A percentile compares a stretch with the other conserved stretches of the same genome.
Evolutionary conservation across 345 rosid genomes (phyloP).

Genomic region (Euphorbia pulcherrima): DNA sequence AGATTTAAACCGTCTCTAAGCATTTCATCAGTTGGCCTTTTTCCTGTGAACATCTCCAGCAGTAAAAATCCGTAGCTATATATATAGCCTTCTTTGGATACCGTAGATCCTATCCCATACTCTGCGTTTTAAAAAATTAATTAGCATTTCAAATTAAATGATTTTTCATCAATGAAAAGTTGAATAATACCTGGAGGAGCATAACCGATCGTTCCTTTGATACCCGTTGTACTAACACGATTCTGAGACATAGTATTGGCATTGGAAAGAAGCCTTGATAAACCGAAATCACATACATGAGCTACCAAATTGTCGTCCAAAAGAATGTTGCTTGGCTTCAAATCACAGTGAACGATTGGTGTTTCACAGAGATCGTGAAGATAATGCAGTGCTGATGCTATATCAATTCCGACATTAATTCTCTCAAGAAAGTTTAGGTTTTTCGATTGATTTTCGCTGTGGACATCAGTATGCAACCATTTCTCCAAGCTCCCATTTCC

Average conservation of each 20-base stretch:
- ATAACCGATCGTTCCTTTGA: slow-evolving; percentile 24
- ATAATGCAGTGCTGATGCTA: slow-evolving; percentile 19
- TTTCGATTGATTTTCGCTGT: neutral
- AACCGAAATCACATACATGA: slow-evolving; percentile 20
- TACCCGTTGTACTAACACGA: slow-evolving; percentile 5
- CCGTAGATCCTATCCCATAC: slow-evolving; percentile 6
- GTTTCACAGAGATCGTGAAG: slow-evolving; percentile 21
- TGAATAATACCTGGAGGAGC: slow-evolving; percentile 17
- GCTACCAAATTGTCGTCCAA: slow-evolving; percentile 16
- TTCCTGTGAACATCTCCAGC: slow-evolving; percentile 15
- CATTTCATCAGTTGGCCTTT: slow-evolving; percentile 2
- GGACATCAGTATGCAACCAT: slow-evolving; percentile 17
- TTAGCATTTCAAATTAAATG: neutral
- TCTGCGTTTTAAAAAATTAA: slow-evolving; percentile 6
- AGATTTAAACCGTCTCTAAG: neutral
- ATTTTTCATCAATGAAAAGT: neutral
- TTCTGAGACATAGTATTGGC: neutral
- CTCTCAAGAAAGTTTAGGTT: slow-evolving; percentile 9
- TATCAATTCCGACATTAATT: slow-evolving; percentile 15
- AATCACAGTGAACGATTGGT: slow-evolving; percentile 19
- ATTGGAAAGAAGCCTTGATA: slow-evolving; percentile 13
- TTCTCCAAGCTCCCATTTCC: slow-evolving; percentile 19
- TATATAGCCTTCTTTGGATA: slow-evolving; percentile 11
- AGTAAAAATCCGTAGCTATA: slow-evolving; percentile 20
- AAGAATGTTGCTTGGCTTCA: slow-evolving; percentile 24